These are phyloP conservation scores for Debaryomyces robertsiae DNA, from an alignment of 1,139 yeast genomes.

Conservation along the genomic window DNA sequence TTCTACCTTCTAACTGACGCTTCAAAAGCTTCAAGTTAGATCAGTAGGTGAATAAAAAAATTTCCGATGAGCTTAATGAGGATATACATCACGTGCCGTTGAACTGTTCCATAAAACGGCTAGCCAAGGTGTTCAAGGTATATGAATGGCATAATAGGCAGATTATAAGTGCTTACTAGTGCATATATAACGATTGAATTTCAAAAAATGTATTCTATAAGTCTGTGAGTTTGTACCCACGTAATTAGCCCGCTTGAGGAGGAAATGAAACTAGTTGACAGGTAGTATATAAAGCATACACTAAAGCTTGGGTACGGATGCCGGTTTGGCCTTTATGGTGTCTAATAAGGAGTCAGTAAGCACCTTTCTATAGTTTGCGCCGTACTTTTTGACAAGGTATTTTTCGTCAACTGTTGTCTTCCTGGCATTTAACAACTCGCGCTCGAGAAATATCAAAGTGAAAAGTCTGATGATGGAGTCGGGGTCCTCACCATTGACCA, in stretches of 20 bases:
- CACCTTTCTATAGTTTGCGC: slow-evolving; percentile 7
- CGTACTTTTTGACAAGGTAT: slow-evolving; percentile 5
- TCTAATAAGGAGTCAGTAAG: slow-evolving; percentile 1
- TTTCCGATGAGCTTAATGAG: too few species aligned
- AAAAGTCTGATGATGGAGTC: slow-evolving; percentile 29
- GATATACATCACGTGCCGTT: not conserved
- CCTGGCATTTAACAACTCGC: not conserved
- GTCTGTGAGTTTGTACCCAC: too few species aligned
- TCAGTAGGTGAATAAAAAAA: not conserved
- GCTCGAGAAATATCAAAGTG: not conserved
- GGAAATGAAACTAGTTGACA: too few species aligned
- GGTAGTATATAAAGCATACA: too few species aligned
- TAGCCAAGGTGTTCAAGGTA: too few species aligned
- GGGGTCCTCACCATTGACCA: slow-evolving; percentile 49
- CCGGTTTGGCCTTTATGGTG: not conserved
- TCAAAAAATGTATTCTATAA: too few species aligned
- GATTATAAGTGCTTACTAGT: too few species aligned
- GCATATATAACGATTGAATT: too few species aligned
- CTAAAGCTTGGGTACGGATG: not conserved
- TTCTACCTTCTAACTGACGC: not conserved
- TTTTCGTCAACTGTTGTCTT: not conserved
- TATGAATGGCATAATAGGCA: too few species aligned
- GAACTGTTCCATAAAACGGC: too few species aligned
- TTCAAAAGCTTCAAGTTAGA: not conserved
- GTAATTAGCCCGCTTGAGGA: too few species aligned